Conservation (phyloP, 345 rosid species). For the Aegle marmelos region DNA sequence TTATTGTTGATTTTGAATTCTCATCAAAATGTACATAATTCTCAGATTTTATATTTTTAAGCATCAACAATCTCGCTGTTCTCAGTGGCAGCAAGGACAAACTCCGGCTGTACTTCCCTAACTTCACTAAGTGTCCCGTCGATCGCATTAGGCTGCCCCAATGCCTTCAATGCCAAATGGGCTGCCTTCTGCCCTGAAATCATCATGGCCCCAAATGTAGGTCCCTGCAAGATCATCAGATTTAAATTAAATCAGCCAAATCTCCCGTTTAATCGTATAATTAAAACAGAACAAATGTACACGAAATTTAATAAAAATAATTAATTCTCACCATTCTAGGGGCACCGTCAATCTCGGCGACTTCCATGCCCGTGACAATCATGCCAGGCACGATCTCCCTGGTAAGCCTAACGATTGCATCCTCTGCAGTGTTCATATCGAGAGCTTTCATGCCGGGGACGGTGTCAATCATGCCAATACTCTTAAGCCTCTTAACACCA, state of each 20-base stretch:
- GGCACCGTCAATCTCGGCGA: slow-evolving; percentile 44
- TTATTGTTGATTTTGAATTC: neutral
- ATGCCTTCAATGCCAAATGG: slow-evolving; percentile 46
- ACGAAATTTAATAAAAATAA: neutral
- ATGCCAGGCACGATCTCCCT: slow-evolving; percentile 36
- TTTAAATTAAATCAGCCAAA: neutral
- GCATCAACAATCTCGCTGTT: slow-evolving; percentile 33
- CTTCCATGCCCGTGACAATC: slow-evolving; percentile 43
- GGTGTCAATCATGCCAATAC: slow-evolving; percentile 33
- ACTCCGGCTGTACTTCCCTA: slow-evolving; percentile 26
- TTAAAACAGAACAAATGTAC: neutral
- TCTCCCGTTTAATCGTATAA: neutral
- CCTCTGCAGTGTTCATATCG: slow-evolving; percentile 39
- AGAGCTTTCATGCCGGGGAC: slow-evolving; percentile 40
- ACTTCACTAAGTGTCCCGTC: slow-evolving; percentile 29
- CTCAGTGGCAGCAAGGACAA: slow-evolving; percentile 37
- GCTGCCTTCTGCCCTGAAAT: slow-evolving; percentile 66
- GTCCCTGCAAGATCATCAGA: slow-evolving; percentile 37
- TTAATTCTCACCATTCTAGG: slow-evolving; percentile 19
- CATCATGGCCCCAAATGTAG: slow-evolving; percentile 66
- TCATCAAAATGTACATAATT: neutral
- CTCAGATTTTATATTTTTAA: slow-evolving; percentile 1
- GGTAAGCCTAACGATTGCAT: slow-evolving; percentile 36
- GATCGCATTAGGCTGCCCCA: slow-evolving; percentile 45
- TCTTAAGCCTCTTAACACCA: slow-evolving; percentile 39